Evolutionary conservation across 257 asterid species (phyloP).

Genomic region (Salvia rosmarinus): DNA sequence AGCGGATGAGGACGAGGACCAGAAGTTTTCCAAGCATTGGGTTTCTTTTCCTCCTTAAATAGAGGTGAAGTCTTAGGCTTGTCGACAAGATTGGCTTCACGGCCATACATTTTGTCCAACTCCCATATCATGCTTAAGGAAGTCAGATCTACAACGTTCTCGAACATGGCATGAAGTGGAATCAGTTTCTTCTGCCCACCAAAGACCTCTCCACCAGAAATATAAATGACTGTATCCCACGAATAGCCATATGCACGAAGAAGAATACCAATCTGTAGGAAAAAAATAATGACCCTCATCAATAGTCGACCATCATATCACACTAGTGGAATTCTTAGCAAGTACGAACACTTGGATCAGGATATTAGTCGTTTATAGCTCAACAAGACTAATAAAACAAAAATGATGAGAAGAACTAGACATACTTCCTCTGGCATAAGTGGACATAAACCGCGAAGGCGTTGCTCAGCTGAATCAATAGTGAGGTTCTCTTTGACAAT

Average conservation of each 20-base stretch:
- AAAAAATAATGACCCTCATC: conserved; percentile 1
- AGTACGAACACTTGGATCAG: not conserved
- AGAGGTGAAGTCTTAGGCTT: conserved; percentile 49
- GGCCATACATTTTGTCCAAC: conserved; percentile 73
- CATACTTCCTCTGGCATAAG: conserved; percentile 99
- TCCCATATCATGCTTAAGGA: conserved; percentile 78
- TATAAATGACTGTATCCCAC: conserved; percentile 78
- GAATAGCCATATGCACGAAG: conserved; percentile 93
- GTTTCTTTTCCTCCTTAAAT: conserved; percentile 51
- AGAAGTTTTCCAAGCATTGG: conserved; percentile 56
- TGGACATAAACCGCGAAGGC: conserved; percentile 82
- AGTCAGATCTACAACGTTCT: conserved; percentile 90
- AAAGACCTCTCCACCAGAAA: conserved; percentile 94
- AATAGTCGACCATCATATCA: not conserved
- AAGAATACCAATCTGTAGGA: conserved; percentile 80
- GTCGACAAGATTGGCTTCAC: conserved; percentile 79
- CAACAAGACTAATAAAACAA: conserved; percentile 1
- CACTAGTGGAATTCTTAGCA: not conserved
- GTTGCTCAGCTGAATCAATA: conserved; percentile 76
- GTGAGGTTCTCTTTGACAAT: conserved; percentile 80
- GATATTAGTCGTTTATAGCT: not conserved
- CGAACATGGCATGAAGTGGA: conserved; percentile 94
- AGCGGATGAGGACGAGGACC: conserved; percentile 94
- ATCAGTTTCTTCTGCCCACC: conserved; percentile 95
- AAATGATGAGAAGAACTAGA: conserved; percentile 2